These are phyloP conservation scores for Hyphopichia burtonii DNA, from an alignment of 1,139 yeast species.

Conservation along the genomic window DNA sequence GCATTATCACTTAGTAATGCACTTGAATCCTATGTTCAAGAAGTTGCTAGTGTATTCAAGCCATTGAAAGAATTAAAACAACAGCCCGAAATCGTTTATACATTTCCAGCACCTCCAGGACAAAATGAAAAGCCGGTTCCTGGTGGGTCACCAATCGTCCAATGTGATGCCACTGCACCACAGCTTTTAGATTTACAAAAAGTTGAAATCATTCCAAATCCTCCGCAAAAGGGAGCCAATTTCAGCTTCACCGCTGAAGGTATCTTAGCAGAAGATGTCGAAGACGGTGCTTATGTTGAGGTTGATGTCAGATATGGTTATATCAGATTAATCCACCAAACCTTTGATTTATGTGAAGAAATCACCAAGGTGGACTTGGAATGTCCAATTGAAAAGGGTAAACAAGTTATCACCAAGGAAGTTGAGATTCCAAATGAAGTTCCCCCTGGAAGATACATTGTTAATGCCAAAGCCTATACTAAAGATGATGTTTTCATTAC, in stretches of 20 bases:
- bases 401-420: conserved; percentile 59
- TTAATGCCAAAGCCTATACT: conserved; percentile 86
- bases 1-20: conserved; percentile 23
- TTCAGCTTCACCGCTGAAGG: conserved; percentile 80
- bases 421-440: conserved; percentile 91
- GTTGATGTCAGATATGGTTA: conserved; percentile 92
- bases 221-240: conserved; percentile 80
- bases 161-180: conserved; percentile 64
- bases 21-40: conserved; percentile 16
- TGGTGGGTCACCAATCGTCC: conserved; percentile 81
- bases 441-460: conserved; percentile 90
- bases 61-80: conserved; percentile 2
- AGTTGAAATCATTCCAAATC: conserved; percentile 74
- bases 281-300: conserved; percentile 87
- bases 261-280: conserved; percentile 50
- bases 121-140: conserved; percentile 68
- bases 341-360: conserved; percentile 88
- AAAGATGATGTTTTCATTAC: conserved; percentile 76
- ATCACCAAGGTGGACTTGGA: conserved; percentile 73
- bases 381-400: conserved; percentile 79
- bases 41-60: conserved; percentile 18
- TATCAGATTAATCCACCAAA: conserved; percentile 79
- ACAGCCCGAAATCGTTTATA: conserved; percentile 8
- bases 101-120: conserved; percentile 20
- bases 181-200: conserved; percentile 64